phyloP scores from a whole-genome alignment of 169 alveolate species.

The Babesia bovis region DNA sequence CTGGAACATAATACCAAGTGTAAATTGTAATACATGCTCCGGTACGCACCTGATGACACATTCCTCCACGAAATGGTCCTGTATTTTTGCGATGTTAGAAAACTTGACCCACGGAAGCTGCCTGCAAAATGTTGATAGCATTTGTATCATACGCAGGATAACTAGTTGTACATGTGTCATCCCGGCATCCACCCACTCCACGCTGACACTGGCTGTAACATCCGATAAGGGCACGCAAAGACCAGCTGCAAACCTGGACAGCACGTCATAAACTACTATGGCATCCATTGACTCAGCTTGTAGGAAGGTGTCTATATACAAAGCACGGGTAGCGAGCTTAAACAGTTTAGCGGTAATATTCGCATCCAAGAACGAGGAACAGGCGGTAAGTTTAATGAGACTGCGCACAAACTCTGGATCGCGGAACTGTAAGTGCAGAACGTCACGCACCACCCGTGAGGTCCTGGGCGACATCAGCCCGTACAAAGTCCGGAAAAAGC shows the following conservation, averaged over 20 bases:
- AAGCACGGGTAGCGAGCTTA: slow-evolving; percentile 23
- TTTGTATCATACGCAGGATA: slow-evolving; percentile 18
- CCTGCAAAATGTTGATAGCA: slow-evolving; percentile 9
- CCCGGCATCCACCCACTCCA: slow-evolving; percentile 32
- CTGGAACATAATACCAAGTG: slow-evolving; percentile 15
- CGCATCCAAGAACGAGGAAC: slow-evolving; percentile 46
- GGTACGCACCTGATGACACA: slow-evolving; percentile 49
- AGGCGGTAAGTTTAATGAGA: slow-evolving; percentile 44
- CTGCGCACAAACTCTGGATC: slow-evolving; percentile 59
- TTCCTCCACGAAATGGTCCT: slow-evolving; percentile 49
- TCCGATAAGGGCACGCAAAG: slow-evolving; percentile 18
- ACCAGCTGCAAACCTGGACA: slow-evolving; percentile 33
- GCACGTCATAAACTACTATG: slow-evolving; percentile 58
- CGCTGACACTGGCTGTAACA: slow-evolving; percentile 12
- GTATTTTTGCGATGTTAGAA: slow-evolving; percentile 54
- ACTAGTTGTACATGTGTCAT: slow-evolving; percentile 35
- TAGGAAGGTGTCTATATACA: slow-evolving; percentile 27
- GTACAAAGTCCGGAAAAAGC: slow-evolving; percentile 39
- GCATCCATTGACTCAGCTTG: slow-evolving; percentile 69
- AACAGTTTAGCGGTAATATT: slow-evolving; percentile 49
- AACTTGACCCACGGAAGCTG: slow-evolving; percentile 64
- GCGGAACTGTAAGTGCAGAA: slow-evolving; percentile 32
- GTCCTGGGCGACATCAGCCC: slow-evolving; percentile 33
- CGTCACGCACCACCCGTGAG: slow-evolving; percentile 34
- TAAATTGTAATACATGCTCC: slow-evolving; percentile 12